phyloP scores from a whole-genome alignment of 345 rosid species.

The Angophora floribunda region DNA sequence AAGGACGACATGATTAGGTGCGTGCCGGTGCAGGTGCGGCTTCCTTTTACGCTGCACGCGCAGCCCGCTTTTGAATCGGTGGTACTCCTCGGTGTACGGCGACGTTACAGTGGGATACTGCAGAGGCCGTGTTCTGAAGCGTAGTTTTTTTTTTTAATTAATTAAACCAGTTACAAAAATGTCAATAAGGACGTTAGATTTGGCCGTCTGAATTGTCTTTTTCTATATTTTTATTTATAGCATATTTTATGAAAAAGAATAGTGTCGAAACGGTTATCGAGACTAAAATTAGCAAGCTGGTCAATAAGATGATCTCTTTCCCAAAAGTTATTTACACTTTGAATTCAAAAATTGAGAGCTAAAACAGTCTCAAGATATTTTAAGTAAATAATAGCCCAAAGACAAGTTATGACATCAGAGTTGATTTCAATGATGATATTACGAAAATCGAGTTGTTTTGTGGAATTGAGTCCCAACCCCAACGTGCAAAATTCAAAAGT shows the following conservation, averaged over 20 bases:
- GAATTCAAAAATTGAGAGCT: neutral
- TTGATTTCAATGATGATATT: fast-evolving
- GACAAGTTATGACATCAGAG: neutral
- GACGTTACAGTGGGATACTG: neutral
- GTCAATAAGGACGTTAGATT: neutral
- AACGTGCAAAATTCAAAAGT: neutral
- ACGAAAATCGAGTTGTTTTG: neutral
- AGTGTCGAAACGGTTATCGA: fast-evolving
- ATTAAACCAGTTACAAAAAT: neutral
- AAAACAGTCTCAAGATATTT: neutral
- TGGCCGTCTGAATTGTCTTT: neutral
- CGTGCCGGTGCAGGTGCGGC: neutral
- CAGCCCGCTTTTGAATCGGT: neutral
- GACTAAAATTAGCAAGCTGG: neutral
- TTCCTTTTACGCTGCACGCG: neutral
- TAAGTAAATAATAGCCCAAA: neutral
- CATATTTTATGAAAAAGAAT: no score
- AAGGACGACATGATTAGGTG: neutral
- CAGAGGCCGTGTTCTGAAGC: neutral
- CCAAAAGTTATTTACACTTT: neutral
- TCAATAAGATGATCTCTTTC: fast-evolving
- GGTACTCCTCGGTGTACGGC: neutral
- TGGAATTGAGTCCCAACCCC: neutral
- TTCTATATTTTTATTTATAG: fast-evolving
- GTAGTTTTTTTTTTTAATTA: neutral